Conservation (phyloP, 495 filamentous ascomycete species). For the Aspergillus hancockii region DNA sequence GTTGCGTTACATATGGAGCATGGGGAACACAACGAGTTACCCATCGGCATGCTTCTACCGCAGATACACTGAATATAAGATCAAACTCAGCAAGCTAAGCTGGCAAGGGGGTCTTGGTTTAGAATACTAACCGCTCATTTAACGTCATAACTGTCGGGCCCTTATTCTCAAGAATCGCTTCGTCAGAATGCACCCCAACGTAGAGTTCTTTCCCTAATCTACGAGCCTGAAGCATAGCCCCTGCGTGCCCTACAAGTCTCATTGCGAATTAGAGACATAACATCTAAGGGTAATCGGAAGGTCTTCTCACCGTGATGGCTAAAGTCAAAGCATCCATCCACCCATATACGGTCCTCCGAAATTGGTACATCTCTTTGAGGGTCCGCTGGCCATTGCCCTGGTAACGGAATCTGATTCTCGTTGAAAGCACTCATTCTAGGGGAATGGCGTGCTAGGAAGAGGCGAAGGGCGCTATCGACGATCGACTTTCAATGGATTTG, state of each 20-base stretch:
- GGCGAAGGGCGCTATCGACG: conserved; percentile 2
- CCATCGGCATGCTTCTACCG: conserved; percentile 95
- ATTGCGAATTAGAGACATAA: conserved; percentile 12
- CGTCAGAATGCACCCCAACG: conserved; percentile 92
- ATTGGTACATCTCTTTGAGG: conserved; percentile 63
- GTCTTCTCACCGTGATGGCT: conserved; percentile 78
- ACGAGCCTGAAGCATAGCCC: conserved; percentile 92
- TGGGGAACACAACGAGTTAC: conserved; percentile 76
- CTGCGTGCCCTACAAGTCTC: conserved; percentile 74
- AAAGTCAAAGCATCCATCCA: conserved; percentile 99
- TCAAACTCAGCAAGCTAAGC: conserved; percentile 24
- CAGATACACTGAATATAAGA: conserved; percentile 57
- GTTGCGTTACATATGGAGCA: conserved; percentile 92
- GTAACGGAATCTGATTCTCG: conserved; percentile 40
- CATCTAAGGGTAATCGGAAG: not conserved
- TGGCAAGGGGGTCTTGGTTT: conserved; percentile 2
- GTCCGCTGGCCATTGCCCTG: conserved; percentile 66
- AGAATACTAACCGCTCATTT: conserved; percentile 67
- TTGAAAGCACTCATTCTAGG: conserved; percentile 23
- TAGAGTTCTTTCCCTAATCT: conserved; percentile 81
- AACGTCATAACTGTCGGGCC: conserved; percentile 97
- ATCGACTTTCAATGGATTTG: not conserved
- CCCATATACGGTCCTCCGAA: conserved; percentile 81
- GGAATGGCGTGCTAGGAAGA: not conserved
- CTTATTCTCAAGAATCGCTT: conserved; percentile 93